Evolutionary conservation across 2,329 filamentous ascomycete genomes (phyloP).

Genomic region (Alternaria arbusti): DNA sequence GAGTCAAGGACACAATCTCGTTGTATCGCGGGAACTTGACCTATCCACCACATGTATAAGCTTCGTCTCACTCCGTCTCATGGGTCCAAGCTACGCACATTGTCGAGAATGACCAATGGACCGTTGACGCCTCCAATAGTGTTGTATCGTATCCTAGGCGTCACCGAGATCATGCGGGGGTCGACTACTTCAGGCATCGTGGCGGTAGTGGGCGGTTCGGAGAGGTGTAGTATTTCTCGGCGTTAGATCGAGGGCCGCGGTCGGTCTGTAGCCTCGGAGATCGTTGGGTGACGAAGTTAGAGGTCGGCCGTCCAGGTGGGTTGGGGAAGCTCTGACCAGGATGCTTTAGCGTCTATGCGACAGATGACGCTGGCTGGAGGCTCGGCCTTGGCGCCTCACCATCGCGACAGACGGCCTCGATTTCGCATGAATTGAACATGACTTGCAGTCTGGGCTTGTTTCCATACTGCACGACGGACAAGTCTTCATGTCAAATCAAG

Average conservation of each 20-base stretch:
- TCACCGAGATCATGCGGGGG: constrained; percentile 63
- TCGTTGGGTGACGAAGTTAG: constrained; percentile 32
- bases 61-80: constrained; percentile 10
- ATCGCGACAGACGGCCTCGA: background rate
- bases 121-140: constrained; percentile 98
- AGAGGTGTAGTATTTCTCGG: constrained; percentile 25
- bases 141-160: constrained; percentile 88
- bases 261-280: constrained; percentile 23
- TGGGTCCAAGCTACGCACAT: constrained; percentile 65
- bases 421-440: background rate
- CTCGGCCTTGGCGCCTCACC: constrained; percentile 5
- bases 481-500: background rate
- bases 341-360: constrained; percentile 15
- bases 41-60: constrained; percentile 55
- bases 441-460: background rate
- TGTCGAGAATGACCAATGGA: constrained; percentile 95
- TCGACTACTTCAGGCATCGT: constrained; percentile 50
- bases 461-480: background rate
- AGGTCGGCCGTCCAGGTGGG: constrained; percentile 31
- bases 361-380: constrained; percentile 15
- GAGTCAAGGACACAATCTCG: constrained; percentile 94
- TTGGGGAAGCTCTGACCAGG: constrained; percentile 34
- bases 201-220: constrained; percentile 32
- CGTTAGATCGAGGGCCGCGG: constrained; percentile 22
- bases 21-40: constrained; percentile 98